phyloP scores from a whole-genome alignment of 2,329 filamentous ascomycete species.

The Fusarium sarcochroum region DNA sequence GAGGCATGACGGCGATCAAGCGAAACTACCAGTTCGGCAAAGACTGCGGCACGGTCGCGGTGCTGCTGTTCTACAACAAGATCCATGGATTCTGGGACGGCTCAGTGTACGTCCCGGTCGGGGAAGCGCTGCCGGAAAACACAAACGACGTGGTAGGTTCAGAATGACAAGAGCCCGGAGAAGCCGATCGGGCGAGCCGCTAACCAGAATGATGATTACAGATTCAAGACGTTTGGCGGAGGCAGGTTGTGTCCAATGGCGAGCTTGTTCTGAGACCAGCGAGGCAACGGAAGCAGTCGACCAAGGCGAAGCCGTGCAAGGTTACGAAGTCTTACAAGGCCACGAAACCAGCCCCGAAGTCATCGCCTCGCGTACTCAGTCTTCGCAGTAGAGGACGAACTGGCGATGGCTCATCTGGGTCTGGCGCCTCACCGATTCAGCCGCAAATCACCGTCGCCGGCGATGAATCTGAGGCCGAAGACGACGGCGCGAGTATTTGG shows the following conservation, averaged over 20 bases:
- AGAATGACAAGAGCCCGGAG: not conserved
- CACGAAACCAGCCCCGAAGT: too few species aligned
- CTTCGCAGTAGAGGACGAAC: too few species aligned
- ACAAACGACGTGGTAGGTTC: not conserved
- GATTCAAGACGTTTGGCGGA: not conserved
- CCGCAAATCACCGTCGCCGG: too few species aligned
- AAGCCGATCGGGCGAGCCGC: not conserved
- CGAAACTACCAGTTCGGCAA: too few species aligned
- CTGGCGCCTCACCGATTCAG: too few species aligned
- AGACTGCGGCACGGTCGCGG: too few species aligned
- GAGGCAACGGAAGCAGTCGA: not conserved
- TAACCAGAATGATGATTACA: not conserved
- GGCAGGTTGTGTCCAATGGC: not conserved
- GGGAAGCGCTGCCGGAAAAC: not conserved
- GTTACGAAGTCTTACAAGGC: too few species aligned
- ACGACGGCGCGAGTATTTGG: too few species aligned
- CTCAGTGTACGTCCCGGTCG: not conserved
- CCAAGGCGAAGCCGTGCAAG: not conserved
- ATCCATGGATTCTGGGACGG: constrained; percentile 1
- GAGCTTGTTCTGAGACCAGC: not conserved
- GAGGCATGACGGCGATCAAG: too few species aligned
- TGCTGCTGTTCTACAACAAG: not conserved
- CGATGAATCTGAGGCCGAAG: too few species aligned
- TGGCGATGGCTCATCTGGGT: too few species aligned
- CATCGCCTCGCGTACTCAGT: too few species aligned